Conservation (phyloP, 805 yeast genomes). For the Candida fluviatilis region DNA sequence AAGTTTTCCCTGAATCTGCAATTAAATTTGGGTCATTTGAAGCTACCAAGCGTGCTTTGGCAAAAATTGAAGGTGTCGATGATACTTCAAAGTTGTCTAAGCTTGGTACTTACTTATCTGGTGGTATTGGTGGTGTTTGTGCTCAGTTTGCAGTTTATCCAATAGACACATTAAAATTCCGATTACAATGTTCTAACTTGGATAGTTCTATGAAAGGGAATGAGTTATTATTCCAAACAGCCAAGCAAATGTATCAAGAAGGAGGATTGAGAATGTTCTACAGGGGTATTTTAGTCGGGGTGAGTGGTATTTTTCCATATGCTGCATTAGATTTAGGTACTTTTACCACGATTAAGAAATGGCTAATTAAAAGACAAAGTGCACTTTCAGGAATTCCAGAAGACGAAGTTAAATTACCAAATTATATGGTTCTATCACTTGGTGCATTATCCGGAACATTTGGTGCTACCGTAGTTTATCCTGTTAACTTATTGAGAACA, state of each 20-base stretch:
- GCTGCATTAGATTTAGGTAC: conserved; percentile 96
- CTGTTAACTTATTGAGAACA: conserved; percentile 85
- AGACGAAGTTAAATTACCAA: conserved; percentile 72
- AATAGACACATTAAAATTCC: conserved; percentile 87
- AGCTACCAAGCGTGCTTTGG: conserved; percentile 70
- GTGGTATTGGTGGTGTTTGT: conserved; percentile 94
- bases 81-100: conserved; percentile 70
- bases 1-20: conserved; percentile 95
- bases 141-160: conserved; percentile 94
- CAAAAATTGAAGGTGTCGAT: conserved; percentile 69
- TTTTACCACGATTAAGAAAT: conserved; percentile 77
- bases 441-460: conserved; percentile 96
- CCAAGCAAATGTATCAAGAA: conserved; percentile 68
- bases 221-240: conserved; percentile 58
- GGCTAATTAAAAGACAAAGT: conserved; percentile 67
- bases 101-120: conserved; percentile 80
- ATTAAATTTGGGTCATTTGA: conserved; percentile 97
- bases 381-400: conserved; percentile 43
- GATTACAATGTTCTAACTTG: conserved; percentile 88
- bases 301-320: conserved; percentile 94
- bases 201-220: conserved; percentile 61
- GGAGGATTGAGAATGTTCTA: conserved; percentile 81
- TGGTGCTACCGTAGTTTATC: conserved; percentile 95
- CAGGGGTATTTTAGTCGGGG: conserved; percentile 86
- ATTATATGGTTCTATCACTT: conserved; percentile 74